Base-by-base conservation (phyloP, 1,139 yeast genomes). In the Taphrina communis region DNA sequence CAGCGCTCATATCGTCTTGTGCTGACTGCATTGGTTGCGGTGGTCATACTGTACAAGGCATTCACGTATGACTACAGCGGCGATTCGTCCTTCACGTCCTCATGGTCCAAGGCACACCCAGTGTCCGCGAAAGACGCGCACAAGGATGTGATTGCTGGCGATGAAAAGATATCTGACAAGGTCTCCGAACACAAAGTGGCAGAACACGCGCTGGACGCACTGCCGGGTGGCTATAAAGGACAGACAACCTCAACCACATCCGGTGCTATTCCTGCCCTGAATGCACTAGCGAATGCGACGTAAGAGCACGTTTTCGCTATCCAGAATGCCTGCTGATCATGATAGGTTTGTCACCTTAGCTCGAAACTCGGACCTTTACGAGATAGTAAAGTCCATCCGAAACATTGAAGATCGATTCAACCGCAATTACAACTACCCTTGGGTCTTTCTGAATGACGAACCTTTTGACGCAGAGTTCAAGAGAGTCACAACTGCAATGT, bases 371-470 rank as follows among this genome's bases (percentile, higher is more conserved):
- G 97, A 91, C 73, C 76, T 90, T 51, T 81, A 81, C 75, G 84
- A 82, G 6, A 78, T 90, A 70, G 77, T 88, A 38, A 82, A 81
- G 66, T 85, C 95, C 3, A 85, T 90, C 65, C 82, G 85, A 68
- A 81, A 84, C 65, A 69, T 88, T 68, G 94, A 89, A 78, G 90
- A 88, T 76, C 81, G 92, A 60, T 89, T 89, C 81, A 89, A 89
- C 79, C 76, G 80, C 53, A 82, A 84, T 70, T 89, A 78, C 79
- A 82, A 87, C 74, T 89, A 89, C 76, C 94, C 89, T 76, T 89
- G 95, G 95, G 89, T 89, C 12, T 89, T 89, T 75, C 80, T 89
- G 71, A 88, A 88, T 77, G 88, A 88, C 73, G 88, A 83, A 72
- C 83, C 80, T 25, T 87, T 88, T 75, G 77, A 82, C 36, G 82